Base-by-base conservation (phyloP, 257 asterid genomes). In the Misopates orontium region DNA sequence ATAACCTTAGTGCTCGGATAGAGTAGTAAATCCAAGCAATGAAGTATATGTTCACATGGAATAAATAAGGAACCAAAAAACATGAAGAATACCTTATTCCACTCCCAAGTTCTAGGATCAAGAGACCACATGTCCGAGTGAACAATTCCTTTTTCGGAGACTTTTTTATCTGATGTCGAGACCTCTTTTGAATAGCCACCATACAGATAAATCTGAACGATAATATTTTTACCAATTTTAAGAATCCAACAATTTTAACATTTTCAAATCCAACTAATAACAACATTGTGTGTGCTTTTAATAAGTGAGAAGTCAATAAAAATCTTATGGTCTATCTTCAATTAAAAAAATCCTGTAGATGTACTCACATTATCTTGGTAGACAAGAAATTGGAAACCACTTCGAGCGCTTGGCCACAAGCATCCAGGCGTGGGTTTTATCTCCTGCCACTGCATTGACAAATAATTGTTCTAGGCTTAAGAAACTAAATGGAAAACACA, bases 381-480 rank as follows among this genome's bases (percentile, higher is more conserved):
- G 77, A 88, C 95, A 76, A 78, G 56, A 68, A 94, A 84, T 64
- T 94, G 97, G 80, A 94, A 94, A 49, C 99, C 99, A 77, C 99
- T 94, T 79, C 99, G 88, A 79, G 96, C 83, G 64, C 95, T 86
- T 4, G 99, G 99, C 99, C 99, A 90, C 95, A 94, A 66, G 80
- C 87, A 75, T 67, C 99, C 99, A 25, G 86, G 97, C 52, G 69
- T 85, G 54, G 95, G 95, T 75, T 94, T 94, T 68, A 94, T 84
- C 84, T 94, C 99, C 85, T 90, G 97, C 97, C 99, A 93, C 99
- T 93, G 73, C 65, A 81, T 67, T 41, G 31, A 55, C 73, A 62
- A 71, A 63, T 56, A n/a, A 54, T 31, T 19, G 52, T 56, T 50
- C 14, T 25, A 59, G 24, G 39, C 41, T 74, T 61, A 72, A 54